Percentiles rank a stretch among this genome's conserved stretches.
phyloP scores from a whole-genome alignment of 148 eudicot species.

The Fallopia convolvulus region DNA sequence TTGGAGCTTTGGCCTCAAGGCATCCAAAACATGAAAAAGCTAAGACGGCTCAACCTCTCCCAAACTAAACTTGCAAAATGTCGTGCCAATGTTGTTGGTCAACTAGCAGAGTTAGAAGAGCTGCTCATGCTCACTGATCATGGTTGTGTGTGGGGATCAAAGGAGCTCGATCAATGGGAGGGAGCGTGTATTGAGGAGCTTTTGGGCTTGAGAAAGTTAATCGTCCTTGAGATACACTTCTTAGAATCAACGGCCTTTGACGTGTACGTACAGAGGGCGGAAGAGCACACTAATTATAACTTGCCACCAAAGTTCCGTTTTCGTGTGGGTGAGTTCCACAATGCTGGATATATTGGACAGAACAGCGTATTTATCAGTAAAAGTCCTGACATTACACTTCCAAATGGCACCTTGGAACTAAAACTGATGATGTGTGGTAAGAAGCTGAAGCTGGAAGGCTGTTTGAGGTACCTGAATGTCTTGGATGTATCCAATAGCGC shows the following conservation, averaged over 20 bases:
- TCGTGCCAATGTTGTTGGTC: slow-evolving; percentile 16
- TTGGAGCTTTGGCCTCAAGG: slow-evolving; percentile 25
- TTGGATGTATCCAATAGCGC: slow-evolving; percentile 10
- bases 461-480: not conserved
- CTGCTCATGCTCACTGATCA: slow-evolving; percentile 18
- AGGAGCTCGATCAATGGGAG: not conserved
- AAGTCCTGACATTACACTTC: not conserved
- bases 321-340: slow-evolving; percentile 20
- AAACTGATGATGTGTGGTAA: not conserved
- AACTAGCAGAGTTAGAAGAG: slow-evolving; percentile 21
- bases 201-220: not conserved
- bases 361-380: not conserved
- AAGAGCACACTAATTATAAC: not conserved
- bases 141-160: slow-evolving; percentile 28
- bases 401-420: not conserved
- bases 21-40: slow-evolving; percentile 10
- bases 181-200: slow-evolving; percentile 17
- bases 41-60: slow-evolving; percentile 28
- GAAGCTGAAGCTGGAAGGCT: not conserved
- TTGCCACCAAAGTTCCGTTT: slow-evolving; percentile 11
- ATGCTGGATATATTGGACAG: slow-evolving; percentile 2
- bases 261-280: slow-evolving; percentile 3
- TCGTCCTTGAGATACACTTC: slow-evolving; percentile 21
- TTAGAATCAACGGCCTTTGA: slow-evolving; percentile 18
- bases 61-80: slow-evolving; percentile 17